Evolutionary conservation across 352 stramenopile genomes (phyloP), one percentile per base, ranked within the genome.

Genomic region (Globisporangium cystogenes): DNA sequence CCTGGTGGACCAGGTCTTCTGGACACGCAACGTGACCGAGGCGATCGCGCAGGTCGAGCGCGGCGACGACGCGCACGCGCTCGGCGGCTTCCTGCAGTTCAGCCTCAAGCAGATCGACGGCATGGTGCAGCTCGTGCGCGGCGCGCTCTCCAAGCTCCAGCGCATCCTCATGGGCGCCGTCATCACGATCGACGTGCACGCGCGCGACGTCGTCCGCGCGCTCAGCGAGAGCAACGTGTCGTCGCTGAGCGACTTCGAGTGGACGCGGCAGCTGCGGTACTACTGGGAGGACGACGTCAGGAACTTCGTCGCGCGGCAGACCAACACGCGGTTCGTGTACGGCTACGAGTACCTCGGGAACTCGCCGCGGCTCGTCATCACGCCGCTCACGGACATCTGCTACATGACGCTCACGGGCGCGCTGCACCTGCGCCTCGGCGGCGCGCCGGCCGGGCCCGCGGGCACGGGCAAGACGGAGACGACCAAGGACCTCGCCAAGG

Each of bases 371-470:
- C 65, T 94, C 16, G 83, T 94, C 29, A 92, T 94, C 55, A 94
- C 83, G 1, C 83, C 83, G 7, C 58, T 94, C 37, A 94, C 84
- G 0, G 84, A 94, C 49, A 87, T 96, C 68, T 92, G 83, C 60
- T 93, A 92, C 58, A 98, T 98, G 92, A 98, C 93, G 21, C 80
- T 98, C 4, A 98, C 93, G 8, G 91, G 93, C n/a, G 93, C 93
- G 1, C 62, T 98, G 15, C 91, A 98, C 62, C 55, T 98, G 51
- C 82, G 87, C 7, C 64, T 98, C 6, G 93, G 93, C 42, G 94
- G 93, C 15, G 93, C 93, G 7, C 93, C 93, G 35, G 93, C 93
- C 24, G 93, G 93, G 0, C 93, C 93, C 20, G 93, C 93, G 39
- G 93, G 93, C 26, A 98, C 93, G 8, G 91, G 91, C 23, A 98